Conservation (phyloP, 2,329 filamentous ascomycete genomes). For the Keithomyces neogunnii region DNA sequence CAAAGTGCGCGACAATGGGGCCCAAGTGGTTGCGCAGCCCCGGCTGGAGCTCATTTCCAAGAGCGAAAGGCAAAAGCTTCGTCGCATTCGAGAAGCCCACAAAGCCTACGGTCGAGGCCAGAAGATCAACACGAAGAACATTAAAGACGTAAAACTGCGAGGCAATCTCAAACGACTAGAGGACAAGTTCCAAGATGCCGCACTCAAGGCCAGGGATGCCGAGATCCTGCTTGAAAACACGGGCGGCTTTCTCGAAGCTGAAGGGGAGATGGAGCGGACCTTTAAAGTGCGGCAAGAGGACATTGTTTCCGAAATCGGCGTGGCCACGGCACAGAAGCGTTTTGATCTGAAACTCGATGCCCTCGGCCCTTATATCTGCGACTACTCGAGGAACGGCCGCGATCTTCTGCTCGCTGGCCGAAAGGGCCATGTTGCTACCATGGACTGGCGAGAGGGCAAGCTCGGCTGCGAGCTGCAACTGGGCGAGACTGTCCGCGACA, state of each 20-base stretch:
- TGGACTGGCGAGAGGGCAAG: conserved; percentile 93
- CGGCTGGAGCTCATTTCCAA: conserved; percentile 45
- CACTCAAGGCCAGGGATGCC: conserved; percentile 82
- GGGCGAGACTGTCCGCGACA: conserved; percentile 81
- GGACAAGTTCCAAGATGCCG: conserved; percentile 70
- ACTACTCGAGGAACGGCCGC: conserved; percentile 85
- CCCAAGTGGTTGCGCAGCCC: conserved; percentile 38
- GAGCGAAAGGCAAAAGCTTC: conserved; percentile 40
- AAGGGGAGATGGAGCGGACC: conserved; percentile 80
- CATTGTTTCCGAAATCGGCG: conserved; percentile 62
- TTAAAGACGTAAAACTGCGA: conserved; percentile 86
- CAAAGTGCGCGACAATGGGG: conserved; percentile 41
- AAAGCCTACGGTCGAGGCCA: conserved; percentile 78
- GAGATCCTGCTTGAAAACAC: conserved; percentile 89
- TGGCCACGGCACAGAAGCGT: conserved; percentile 84
- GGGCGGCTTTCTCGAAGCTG: conserved; percentile 77
- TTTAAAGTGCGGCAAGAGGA: conserved; percentile 90
- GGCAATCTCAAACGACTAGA: conserved; percentile 73
- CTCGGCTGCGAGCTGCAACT: conserved; percentile 87
- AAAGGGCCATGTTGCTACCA: conserved; percentile 91
- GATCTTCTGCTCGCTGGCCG: conserved; percentile 78
- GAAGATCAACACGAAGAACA: conserved; percentile 59
- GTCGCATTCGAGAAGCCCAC: conserved; percentile 54
- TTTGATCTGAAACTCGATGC: conserved; percentile 81
- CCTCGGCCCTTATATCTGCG: conserved; percentile 78